Percentiles rank a stretch among this genome's conserved stretches.
phyloP scores from a whole-genome alignment of 768 basidiomycete genomes.

The Termitomyces sp. region DNA sequence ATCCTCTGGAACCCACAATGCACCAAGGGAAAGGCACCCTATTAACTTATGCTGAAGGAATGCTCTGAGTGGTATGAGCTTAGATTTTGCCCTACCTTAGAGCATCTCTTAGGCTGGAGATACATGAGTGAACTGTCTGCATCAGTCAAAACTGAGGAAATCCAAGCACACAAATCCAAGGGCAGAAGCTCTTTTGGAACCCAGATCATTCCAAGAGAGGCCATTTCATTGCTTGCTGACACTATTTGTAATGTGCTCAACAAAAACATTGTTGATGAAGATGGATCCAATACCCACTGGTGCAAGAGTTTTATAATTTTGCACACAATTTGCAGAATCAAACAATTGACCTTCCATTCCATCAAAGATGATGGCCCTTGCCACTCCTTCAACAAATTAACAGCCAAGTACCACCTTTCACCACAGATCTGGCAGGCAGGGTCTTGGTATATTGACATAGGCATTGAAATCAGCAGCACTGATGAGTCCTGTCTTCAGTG shows the following conservation, averaged over 20 bases:
- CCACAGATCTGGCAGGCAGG: no score
- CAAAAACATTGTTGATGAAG: no score
- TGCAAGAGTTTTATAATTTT: no score
- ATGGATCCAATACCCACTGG: no score
- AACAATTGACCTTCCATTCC: no score
- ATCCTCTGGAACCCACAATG: not conserved
- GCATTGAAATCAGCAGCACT: no score
- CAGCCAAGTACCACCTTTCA: no score
- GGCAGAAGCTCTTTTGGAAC: not conserved
- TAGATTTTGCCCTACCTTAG: not conserved
- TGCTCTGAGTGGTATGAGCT: not conserved
- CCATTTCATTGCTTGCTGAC: not conserved
- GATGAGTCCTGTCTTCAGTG: no score
- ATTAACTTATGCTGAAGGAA: not conserved
- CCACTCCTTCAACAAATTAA: no score
- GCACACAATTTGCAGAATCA: no score
- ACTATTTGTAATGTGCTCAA: not conserved
- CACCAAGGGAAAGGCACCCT: not conserved
- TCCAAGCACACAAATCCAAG: not conserved
- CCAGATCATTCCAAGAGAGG: not conserved
- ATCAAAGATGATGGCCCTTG: no score
- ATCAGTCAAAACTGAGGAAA: not conserved
- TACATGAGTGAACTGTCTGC: not conserved
- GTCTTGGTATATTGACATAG: no score
- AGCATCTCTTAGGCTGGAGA: not conserved